Evolutionary conservation across 2,329 filamentous ascomycete species (phyloP), one percentile per base, ranked within the genome.

Genomic region (Saccharata proteae): DNA sequence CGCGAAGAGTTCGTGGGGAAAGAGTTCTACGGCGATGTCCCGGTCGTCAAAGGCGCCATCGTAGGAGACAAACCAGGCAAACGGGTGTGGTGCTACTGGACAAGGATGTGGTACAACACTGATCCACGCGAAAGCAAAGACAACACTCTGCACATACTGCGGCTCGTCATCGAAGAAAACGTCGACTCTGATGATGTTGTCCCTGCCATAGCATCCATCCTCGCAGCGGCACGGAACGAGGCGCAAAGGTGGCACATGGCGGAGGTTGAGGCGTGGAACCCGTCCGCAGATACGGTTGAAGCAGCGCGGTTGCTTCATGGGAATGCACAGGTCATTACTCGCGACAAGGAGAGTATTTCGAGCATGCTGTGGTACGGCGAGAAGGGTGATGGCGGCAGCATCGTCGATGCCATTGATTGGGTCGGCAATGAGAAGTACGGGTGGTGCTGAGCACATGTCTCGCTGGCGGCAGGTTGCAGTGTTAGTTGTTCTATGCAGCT

Each of bases 191-290:
- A 43, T 14, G 41, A 38, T 21, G 31, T 30, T 11, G 66, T 69
- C 0, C 59, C 55, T 20, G 64, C 64, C 1, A 64, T 92, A 37
- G 62, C 65, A 21, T 69, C 70, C 3, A 65, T 93, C 16, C 51
- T 93, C 26, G 55, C 59, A 24, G 61, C 75, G 26, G 85, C 84
- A 4, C 74, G 78, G 45, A 57, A 57, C 6, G 74, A 92, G 54
- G 86, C 86, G 2, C 57, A 63, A 3, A 63, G 71, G 35, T 93
- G 82, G 79, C 61, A 69, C 26, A 73, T 83, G 58, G 63, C 66
- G 23, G 66, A 72, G 26, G 71, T 93, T 3, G 70, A 85, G 50
- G 62, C 88, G 30, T 96, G 88, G 88, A 93, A 90, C 48, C 85
- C 86, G 0, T 69, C 68, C 4, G 59, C 69, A 51, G 51, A 48